These are phyloP conservation scores for Curvularia spicifera DNA, from an alignment of 2,329 filamentous ascomycete genomes.

Conservation along the genomic window DNA sequence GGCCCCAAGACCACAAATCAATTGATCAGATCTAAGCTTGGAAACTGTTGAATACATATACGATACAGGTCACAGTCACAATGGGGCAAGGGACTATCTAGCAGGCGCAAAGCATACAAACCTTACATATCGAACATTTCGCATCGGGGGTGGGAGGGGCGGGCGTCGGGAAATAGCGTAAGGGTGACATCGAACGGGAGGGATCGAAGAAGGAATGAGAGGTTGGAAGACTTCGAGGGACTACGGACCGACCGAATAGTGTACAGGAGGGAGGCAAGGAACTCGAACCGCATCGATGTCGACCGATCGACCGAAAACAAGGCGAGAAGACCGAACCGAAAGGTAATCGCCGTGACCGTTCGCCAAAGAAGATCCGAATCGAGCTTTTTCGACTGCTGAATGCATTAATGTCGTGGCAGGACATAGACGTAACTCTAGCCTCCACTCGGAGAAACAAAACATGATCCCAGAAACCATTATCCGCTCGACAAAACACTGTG, in stretches of 20 bases:
- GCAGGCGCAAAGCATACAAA: constrained; percentile 17
- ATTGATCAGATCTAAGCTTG: neutral
- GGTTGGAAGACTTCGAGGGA: constrained; percentile 37
- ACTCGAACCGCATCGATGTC: constrained; percentile 42
- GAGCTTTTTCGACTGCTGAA: constrained; percentile 43
- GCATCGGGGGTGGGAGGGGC: constrained; percentile 16
- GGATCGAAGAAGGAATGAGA: constrained; percentile 20
- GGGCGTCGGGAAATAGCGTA: constrained; percentile 16
- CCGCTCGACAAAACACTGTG: constrained; percentile 32
- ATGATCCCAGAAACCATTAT: constrained; percentile 33
- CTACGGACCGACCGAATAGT: constrained; percentile 48
- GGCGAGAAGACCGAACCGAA: constrained; percentile 43
- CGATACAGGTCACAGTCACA: constrained; percentile 14
- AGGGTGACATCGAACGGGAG: constrained; percentile 15
- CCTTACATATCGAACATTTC: constrained; percentile 15
- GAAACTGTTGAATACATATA: constrained; percentile 4
- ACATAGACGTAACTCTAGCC: constrained; percentile 33
- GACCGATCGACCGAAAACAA: constrained; percentile 43
- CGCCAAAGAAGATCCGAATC: constrained; percentile 43
- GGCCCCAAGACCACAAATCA: neutral
- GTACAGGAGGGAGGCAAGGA: constrained; percentile 41
- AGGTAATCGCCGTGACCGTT: constrained; percentile 46
- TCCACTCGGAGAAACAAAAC: constrained; percentile 33
- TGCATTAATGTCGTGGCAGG: constrained; percentile 45
- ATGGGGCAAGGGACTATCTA: constrained; percentile 8